Percentiles rank a stretch among this genome's conserved stretches.
These are phyloP conservation scores for Isoetes taiwanensis DNA, from an alignment of 75 land plant genomes.

Conservation along the genomic window DNA sequence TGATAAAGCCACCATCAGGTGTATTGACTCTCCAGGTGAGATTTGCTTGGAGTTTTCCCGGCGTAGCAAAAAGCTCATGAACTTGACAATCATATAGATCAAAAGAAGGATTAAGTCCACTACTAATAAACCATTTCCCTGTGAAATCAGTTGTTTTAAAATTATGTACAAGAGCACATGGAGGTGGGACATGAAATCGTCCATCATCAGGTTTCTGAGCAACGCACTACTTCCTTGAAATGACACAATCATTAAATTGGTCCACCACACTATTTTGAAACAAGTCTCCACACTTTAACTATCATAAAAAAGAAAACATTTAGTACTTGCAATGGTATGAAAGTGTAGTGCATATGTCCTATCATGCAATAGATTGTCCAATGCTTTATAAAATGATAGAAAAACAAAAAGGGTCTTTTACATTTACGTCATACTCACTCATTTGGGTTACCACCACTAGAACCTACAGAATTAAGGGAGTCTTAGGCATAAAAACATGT, in stretches of 20 bases:
- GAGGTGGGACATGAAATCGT: not conserved
- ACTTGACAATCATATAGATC: constrained; percentile 6
- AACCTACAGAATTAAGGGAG: too few relatives aligned
- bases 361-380: too few relatives aligned
- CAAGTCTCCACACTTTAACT: not conserved
- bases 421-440: too few relatives aligned
- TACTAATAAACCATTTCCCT: not conserved
- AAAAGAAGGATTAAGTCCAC: not conserved
- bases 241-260: not conserved
- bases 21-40: not conserved
- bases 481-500: too few relatives aligned
- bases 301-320: not conserved
- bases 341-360: too few relatives aligned
- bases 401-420: too few relatives aligned
- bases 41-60: not conserved
- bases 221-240: not conserved
- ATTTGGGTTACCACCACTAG: too few relatives aligned
- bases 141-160: not conserved
- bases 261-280: not conserved
- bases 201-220: not conserved
- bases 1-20: constrained; percentile 5
- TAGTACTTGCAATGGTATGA: too few relatives aligned
- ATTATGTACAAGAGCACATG: not conserved
- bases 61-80: not conserved
- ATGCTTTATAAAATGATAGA: too few relatives aligned